Evolutionary conservation across 345 rosid species (phyloP).

Genomic region (Brassica nigra): DNA sequence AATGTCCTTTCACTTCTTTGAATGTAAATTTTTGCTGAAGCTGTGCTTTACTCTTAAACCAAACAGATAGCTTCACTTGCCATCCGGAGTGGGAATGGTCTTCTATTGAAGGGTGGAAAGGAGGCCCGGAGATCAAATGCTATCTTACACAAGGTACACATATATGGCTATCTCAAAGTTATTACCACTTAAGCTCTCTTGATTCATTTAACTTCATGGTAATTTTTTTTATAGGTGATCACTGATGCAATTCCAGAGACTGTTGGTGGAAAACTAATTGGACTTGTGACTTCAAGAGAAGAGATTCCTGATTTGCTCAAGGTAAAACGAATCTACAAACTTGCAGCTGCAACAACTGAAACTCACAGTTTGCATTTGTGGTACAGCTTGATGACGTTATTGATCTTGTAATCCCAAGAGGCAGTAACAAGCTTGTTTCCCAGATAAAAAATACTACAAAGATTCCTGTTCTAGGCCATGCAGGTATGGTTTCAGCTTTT

Average conservation of each 20-base stretch:
- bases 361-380: slow-evolving; percentile 29
- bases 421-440: slow-evolving; percentile 92
- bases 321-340: slow-evolving; percentile 49
- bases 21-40: slow-evolving; percentile 13
- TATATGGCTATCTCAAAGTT: slow-evolving; percentile 14
- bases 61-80: slow-evolving; percentile 94
- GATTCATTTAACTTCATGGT: not conserved
- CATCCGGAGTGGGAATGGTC: slow-evolving; percentile 93
- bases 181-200: not conserved
- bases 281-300: slow-evolving; percentile 92
- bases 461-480: slow-evolving; percentile 96
- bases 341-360: not conserved
- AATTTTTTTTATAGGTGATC: slow-evolving; percentile 63
- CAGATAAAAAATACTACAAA: slow-evolving; percentile 87
- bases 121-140: slow-evolving; percentile 94
- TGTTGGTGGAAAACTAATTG: slow-evolving; percentile 79
- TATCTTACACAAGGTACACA: slow-evolving; percentile 80
- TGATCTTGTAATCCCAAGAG: slow-evolving; percentile 99
- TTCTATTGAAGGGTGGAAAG: slow-evolving; percentile 94
- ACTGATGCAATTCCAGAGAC: slow-evolving; percentile 83
- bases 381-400: slow-evolving; percentile 95
- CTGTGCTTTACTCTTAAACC: slow-evolving; percentile 29
- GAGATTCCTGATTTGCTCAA: slow-evolving; percentile 96
- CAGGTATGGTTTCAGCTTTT: slow-evolving; percentile 53
- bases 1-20: not conserved